Conservation (phyloP, 257 asterid genomes). For the Eustoma russellianum region DNA sequence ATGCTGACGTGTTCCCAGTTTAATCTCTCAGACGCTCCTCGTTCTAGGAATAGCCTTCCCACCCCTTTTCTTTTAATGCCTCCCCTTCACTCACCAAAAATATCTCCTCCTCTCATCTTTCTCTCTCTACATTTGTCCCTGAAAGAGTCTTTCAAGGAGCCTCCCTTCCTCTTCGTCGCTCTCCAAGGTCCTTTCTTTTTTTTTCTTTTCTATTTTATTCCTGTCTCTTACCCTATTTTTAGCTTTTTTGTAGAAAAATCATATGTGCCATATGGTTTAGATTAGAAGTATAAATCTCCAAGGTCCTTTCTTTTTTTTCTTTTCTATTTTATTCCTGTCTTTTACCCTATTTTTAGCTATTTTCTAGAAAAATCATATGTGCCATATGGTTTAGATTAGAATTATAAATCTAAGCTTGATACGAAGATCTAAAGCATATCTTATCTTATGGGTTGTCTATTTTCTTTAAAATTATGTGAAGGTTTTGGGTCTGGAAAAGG, state of each 20-base stretch:
- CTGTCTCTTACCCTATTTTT: neutral
- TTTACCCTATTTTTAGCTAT: neutral
- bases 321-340: neutral
- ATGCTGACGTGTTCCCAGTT: no score
- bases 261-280: no score
- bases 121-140: conserved; percentile 5
- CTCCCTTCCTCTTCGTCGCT: neutral
- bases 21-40: neutral
- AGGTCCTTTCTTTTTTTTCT: neutral
- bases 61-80: neutral
- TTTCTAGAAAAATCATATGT: no score
- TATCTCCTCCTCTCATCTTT: conserved; percentile 11
- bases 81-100: conserved; percentile 12
- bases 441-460: conserved; percentile 17
- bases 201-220: neutral
- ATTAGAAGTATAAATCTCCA: neutral
- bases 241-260: no score
- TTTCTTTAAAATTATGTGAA: conserved; percentile 1
- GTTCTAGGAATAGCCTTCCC: conserved; percentile 15
- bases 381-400: no score
- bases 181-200: conserved; percentile 12
- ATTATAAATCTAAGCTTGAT: neutral
- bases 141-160: conserved; percentile 1
- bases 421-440: neutral
- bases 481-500: conserved; percentile 11